phyloP scores from a whole-genome alignment of 371 early-diverging fungal genomes.

The Mortierella sp. region DNA sequence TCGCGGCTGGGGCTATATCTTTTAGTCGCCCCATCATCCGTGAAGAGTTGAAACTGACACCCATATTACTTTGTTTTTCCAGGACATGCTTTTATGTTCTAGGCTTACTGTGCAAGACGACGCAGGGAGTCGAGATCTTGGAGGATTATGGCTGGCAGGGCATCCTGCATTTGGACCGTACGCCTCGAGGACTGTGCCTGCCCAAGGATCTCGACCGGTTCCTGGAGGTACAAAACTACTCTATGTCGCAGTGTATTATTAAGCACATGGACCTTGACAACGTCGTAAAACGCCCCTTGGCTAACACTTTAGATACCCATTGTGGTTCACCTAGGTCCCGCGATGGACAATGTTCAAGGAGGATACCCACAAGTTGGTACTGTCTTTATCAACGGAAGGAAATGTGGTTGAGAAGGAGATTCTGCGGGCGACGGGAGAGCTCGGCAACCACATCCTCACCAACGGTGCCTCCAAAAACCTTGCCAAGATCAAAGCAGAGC shows the following conservation, averaged over 20 bases:
- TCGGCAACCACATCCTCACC: constrained; percentile 90
- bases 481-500: constrained; percentile 68
- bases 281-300: too few relatives aligned
- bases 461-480: constrained; percentile 81
- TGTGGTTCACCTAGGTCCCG: constrained; percentile 71
- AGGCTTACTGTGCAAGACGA: constrained; percentile 78
- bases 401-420: constrained; percentile 76
- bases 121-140: constrained; percentile 78
- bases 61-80: neutral
- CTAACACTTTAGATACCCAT: too few relatives aligned
- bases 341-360: constrained; percentile 70
- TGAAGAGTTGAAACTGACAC: neutral
- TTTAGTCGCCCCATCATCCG: too few relatives aligned
- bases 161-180: constrained; percentile 68
- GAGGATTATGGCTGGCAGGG: constrained; percentile 86
- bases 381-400: constrained; percentile 57
- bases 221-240: constrained; percentile 64
- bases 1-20: too few relatives aligned
- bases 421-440: constrained; percentile 80
- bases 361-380: constrained; percentile 61
- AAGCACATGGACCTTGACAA: too few relatives aligned
- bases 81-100: constrained; percentile 88
- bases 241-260: too few relatives aligned
- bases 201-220: constrained; percentile 73
- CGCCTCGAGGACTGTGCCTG: constrained; percentile 72